A percentile compares a stretch with the other conserved stretches of the same genome.
Conservation (phyloP, 805 yeast genomes). For the Naumovozyma dairenensis region DNA sequence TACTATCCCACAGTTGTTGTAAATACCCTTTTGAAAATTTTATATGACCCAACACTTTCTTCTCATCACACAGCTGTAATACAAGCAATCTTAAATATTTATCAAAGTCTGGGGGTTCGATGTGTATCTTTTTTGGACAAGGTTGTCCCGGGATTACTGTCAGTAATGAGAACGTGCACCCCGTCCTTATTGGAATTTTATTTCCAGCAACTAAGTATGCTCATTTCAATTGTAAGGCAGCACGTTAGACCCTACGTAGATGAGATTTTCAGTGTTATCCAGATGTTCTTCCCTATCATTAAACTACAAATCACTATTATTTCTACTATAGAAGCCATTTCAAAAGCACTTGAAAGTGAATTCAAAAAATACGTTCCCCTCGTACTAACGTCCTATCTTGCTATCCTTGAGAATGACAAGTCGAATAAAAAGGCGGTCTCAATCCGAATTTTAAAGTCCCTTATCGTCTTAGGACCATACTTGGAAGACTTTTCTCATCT, state of each 20-base stretch:
- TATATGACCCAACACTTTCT: constrained; percentile 76
- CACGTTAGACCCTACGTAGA: constrained; percentile 78
- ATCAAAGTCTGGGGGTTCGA: constrained; percentile 77
- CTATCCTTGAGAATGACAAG: constrained; percentile 65
- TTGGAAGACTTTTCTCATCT: constrained; percentile 83
- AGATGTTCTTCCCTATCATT: constrained; percentile 57
- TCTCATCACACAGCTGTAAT: constrained; percentile 85
- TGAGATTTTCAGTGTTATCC: constrained; percentile 64
- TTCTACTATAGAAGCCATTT: constrained; percentile 70
- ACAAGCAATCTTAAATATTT: constrained; percentile 88
- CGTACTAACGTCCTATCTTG: constrained; percentile 64
- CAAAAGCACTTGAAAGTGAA: constrained; percentile 83
- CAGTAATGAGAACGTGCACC: constrained; percentile 76
- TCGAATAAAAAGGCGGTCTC: constrained; percentile 53
- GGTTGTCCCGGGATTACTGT: constrained; percentile 77
- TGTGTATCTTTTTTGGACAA: constrained; percentile 85
- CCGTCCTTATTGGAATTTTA: constrained; percentile 74
- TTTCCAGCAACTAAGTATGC: constrained; percentile 75
- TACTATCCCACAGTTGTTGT: constrained; percentile 94
- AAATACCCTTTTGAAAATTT: constrained; percentile 67
- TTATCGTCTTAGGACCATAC: constrained; percentile 79
- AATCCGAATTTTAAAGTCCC: constrained; percentile 65
- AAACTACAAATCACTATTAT: constrained; percentile 71
- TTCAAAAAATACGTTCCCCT: constrained; percentile 76
- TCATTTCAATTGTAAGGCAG: constrained; percentile 75